Percentiles rank a stretch among this genome's conserved stretches.
Conservation (phyloP, 2,329 filamentous ascomycete genomes). For the Curvularia hawaiiensis region DNA sequence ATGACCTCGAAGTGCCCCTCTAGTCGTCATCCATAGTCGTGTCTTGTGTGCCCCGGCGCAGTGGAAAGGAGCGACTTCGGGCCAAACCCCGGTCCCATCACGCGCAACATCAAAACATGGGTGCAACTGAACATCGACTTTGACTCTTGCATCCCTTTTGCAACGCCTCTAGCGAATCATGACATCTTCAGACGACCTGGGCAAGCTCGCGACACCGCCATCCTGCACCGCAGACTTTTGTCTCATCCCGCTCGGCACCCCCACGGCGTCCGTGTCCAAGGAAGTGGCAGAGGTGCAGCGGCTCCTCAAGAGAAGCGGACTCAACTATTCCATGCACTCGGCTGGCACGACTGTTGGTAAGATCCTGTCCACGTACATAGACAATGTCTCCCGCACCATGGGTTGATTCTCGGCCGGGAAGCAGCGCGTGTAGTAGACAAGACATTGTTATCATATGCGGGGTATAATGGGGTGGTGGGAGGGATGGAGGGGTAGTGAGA, state of each 20-base stretch:
- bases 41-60: background rate
- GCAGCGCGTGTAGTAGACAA: background rate
- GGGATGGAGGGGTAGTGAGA: slow-evolving; percentile 2
- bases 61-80: background rate
- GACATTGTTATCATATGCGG: slow-evolving; percentile 4
- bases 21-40: background rate
- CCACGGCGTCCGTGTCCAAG: slow-evolving; percentile 55
- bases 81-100: background rate
- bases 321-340: slow-evolving; percentile 89
- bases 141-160: background rate
- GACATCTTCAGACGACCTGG: slow-evolving; percentile 27
- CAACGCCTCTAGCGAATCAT: slow-evolving; percentile 13
- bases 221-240: slow-evolving; percentile 90
- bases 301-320: slow-evolving; percentile 77
- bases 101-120: background rate
- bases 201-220: slow-evolving; percentile 62
- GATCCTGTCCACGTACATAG: slow-evolving; percentile 31
- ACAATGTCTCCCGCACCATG: background rate
- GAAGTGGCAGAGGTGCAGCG: slow-evolving; percentile 90
- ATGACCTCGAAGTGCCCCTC: background rate
- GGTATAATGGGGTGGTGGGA: background rate
- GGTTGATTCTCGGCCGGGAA: slow-evolving; percentile 12
- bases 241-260: slow-evolving; percentile 75
- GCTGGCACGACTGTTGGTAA: slow-evolving; percentile 90
- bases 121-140: background rate